phyloP scores from a whole-genome alignment of 2,329 filamentous ascomycete genomes.

The Aspergillus aculeatus region DNA sequence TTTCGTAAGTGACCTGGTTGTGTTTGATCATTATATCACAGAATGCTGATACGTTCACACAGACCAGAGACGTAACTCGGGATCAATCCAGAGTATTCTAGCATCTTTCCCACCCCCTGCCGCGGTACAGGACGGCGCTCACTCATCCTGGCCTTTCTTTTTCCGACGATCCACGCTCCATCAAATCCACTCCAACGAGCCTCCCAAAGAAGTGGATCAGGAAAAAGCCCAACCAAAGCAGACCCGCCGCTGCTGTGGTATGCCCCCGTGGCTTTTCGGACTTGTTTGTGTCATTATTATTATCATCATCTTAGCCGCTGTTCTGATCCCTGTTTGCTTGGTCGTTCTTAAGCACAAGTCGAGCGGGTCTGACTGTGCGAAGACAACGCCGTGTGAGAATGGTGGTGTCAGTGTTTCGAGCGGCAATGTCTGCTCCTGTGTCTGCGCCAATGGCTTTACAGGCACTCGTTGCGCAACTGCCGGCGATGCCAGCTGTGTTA shows the following conservation, averaged over 20 bases:
- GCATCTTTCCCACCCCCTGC: constrained; percentile 63
- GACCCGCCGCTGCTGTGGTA: constrained; percentile 73
- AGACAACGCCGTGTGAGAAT: constrained; percentile 68
- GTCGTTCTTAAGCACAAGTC: constrained; percentile 55
- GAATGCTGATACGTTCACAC: neutral
- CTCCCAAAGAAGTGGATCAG: constrained; percentile 18
- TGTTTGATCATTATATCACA: neutral
- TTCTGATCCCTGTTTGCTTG: constrained; percentile 73
- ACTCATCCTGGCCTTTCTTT: constrained; percentile 40
- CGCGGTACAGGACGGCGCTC: constrained; percentile 45
- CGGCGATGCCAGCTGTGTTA: constrained; percentile 56
- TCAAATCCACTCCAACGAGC: constrained; percentile 29
- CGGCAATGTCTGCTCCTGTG: constrained; percentile 71
- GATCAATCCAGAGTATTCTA: constrained; percentile 64
- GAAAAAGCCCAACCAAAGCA: constrained; percentile 26
- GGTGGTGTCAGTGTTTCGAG: constrained; percentile 74
- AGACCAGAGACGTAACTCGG: constrained; percentile 43
- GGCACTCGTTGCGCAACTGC: constrained; percentile 56
- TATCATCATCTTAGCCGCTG: constrained; percentile 72
- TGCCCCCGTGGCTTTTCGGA: constrained; percentile 77
- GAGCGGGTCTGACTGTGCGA: constrained; percentile 51
- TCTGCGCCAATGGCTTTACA: constrained; percentile 86
- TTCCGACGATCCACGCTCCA: constrained; percentile 37
- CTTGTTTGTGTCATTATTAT: constrained; percentile 65
- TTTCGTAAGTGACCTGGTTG: constrained; percentile 23